Evolutionary conservation across 306 rosid species (phyloP).

Genomic region (Dalbergia oliveri): DNA sequence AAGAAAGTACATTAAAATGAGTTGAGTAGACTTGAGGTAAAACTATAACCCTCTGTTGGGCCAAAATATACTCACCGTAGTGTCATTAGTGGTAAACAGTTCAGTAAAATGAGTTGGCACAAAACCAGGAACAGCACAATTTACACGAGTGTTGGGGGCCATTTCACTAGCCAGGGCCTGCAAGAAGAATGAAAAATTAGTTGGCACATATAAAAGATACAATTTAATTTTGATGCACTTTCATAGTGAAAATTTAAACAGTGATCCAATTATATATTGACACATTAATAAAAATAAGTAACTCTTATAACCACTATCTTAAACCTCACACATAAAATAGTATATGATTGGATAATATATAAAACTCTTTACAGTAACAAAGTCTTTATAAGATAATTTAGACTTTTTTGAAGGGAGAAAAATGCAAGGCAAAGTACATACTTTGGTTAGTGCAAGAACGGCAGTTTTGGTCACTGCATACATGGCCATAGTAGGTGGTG

Average conservation of each 20-base stretch:
- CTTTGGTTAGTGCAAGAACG: constrained; percentile 84
- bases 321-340: too few relatives aligned
- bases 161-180: constrained; percentile 83
- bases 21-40: not conserved
- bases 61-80: constrained; percentile 53
- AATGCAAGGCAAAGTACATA: constrained; percentile 30
- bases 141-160: constrained; percentile 82
- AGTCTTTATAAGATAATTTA: not conserved
- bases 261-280: too few relatives aligned
- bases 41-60: constrained; percentile 17
- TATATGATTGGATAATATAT: too few relatives aligned
- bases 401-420: not conserved
- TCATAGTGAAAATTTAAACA: not conserved
- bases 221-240: not conserved
- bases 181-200: constrained; percentile 26
- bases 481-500: constrained; percentile 76
- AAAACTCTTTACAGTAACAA: too few relatives aligned
- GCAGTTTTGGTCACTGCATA: constrained; percentile 91
- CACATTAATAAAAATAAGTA: too few relatives aligned
- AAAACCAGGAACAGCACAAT: constrained; percentile 86
- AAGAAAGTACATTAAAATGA: not conserved
- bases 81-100: constrained; percentile 51
- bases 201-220: constrained; percentile 5
- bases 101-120: constrained; percentile 83
- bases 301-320: not conserved